These are phyloP conservation scores for Crithidia thermophila DNA, from an alignment of 208 protist species.

Conservation along the genomic window DNA sequence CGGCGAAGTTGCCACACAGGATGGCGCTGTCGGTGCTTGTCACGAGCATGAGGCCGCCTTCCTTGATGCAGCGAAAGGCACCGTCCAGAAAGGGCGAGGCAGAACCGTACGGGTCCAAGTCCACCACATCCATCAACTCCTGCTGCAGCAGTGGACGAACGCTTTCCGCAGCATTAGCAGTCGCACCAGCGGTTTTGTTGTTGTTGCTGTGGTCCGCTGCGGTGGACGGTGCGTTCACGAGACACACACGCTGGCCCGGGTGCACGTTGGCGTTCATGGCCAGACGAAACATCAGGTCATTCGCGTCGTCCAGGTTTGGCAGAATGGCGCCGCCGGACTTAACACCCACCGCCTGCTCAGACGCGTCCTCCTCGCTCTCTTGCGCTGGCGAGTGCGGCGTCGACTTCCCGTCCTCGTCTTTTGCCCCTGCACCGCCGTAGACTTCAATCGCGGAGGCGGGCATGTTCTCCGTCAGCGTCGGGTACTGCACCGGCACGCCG, in stretches of 20 bases:
- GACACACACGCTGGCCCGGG: constrained; percentile 48
- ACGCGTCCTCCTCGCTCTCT: too few species aligned
- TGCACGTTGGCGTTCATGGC: constrained; percentile 62
- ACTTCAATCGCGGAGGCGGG: constrained; percentile 44
- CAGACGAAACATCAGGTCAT: constrained; percentile 89
- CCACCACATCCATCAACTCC: constrained; percentile 97
- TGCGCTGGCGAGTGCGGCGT: neutral
- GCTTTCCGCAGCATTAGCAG: neutral
- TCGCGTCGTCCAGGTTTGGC: constrained; percentile 94
- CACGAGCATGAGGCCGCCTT: constrained; percentile 97
- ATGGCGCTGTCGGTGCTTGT: constrained; percentile 99
- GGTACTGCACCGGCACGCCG: constrained; percentile 59
- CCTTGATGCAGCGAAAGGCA: constrained; percentile 95
- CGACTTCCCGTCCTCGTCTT: neutral
- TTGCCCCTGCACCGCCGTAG: constrained; percentile 4
- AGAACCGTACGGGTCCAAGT: constrained; percentile 99
- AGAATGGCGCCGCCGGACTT: constrained; percentile 70
- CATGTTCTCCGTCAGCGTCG: constrained; percentile 84
- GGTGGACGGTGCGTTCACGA: constrained; percentile 1
- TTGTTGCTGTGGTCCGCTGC: neutral
- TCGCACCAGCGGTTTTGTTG: neutral
- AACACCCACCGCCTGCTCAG: constrained; percentile 33
- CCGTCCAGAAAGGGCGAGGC: constrained; percentile 97
- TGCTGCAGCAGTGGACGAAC: constrained; percentile 77
- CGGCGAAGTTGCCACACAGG: constrained; percentile 97